Evolutionary conservation across 2,329 filamentous ascomycete species (phyloP).

Genomic region (Cladosporium sp.): DNA sequence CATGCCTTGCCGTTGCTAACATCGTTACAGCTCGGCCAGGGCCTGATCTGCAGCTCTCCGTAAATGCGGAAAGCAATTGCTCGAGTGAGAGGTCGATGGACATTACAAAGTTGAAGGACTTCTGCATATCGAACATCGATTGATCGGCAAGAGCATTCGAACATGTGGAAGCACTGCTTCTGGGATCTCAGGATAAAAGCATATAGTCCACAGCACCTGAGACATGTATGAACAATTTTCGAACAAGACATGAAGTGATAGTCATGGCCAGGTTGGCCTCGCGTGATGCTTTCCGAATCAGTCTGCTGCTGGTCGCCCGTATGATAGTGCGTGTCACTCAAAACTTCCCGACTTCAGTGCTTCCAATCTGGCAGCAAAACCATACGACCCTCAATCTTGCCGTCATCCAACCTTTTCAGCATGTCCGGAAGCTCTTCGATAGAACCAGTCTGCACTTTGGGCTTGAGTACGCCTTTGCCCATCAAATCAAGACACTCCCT

Average conservation of each 20-base stretch:
- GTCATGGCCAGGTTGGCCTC: too few relatives aligned
- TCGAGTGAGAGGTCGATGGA: too few relatives aligned
- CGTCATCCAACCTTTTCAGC: slow-evolving; percentile 33
- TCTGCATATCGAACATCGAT: too few relatives aligned
- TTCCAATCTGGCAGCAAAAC: slow-evolving; percentile 25
- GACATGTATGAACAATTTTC: background rate
- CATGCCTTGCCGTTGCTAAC: background rate
- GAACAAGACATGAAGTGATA: background rate
- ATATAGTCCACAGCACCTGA: background rate
- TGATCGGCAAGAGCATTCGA: too few relatives aligned
- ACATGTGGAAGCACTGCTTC: too few relatives aligned
- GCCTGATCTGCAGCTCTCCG: slow-evolving; percentile 6
- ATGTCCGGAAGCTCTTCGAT: slow-evolving; percentile 34
- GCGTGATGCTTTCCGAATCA: too few relatives aligned
- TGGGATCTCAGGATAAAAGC: too few relatives aligned
- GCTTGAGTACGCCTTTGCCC: slow-evolving; percentile 30
- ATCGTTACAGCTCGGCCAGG: slow-evolving; percentile 6
- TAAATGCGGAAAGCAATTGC: background rate
- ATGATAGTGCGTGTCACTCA: too few relatives aligned
- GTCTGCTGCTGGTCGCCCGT: too few relatives aligned
- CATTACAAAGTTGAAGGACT: too few relatives aligned
- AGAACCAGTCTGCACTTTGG: slow-evolving; percentile 32
- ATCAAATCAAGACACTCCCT: slow-evolving; percentile 36
- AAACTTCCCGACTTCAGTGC: background rate
- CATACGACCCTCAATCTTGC: slow-evolving; percentile 31